Base-by-base conservation (phyloP, 2,329 filamentous ascomycete species). In the Fusarium pseudoanthophilum region DNA sequence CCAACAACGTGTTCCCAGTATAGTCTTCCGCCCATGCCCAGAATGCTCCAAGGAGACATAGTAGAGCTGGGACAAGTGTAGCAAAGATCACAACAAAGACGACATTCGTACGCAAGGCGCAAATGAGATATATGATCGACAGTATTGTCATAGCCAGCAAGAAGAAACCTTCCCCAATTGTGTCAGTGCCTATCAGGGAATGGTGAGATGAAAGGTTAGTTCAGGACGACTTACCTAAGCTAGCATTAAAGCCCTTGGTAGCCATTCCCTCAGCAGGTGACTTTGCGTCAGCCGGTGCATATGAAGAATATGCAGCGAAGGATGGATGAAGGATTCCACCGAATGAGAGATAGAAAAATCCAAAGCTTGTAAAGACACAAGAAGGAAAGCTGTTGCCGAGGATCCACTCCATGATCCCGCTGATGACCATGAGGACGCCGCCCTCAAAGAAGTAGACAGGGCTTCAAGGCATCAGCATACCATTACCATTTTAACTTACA, bases 401-500 rank as follows among this genome's bases (percentile, higher is more conserved):
- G 24, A 26, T 45, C 42, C 42, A 45, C 42, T 45, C 42, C 42
- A 45, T 45, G 24, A 45, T 26, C 42, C 42, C 42, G 16, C 42
- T 45, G 42, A 45, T 45, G 4, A 45, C 42, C 42, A 45, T 45
- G 16, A 45, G 42, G 1, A 45, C 42, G 20, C 42, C 42, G 0
- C 42, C 42, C 42, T 45, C 42, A 3, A 45, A 45, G 24, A 45
- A 45, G 16, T 45, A 45, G 16, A 45, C 42, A 26, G 42, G 42
- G 7, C 24, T 45, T 45, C 2, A 1, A 4, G 5, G 7, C 5
- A 9, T 45, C 16, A 45, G 16, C 2, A 26, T 45, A 0, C 2
- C 2, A 45, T 26, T 7, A 5, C 24, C 0, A 7, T 4, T 4
- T 5, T 13, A 6, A 4, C 4, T 4, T 45, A 4, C 7, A 18